Base-by-base conservation (phyloP, 225 moss, liverwort and hornwort genomes). In the Lunularia cruciata region DNA sequence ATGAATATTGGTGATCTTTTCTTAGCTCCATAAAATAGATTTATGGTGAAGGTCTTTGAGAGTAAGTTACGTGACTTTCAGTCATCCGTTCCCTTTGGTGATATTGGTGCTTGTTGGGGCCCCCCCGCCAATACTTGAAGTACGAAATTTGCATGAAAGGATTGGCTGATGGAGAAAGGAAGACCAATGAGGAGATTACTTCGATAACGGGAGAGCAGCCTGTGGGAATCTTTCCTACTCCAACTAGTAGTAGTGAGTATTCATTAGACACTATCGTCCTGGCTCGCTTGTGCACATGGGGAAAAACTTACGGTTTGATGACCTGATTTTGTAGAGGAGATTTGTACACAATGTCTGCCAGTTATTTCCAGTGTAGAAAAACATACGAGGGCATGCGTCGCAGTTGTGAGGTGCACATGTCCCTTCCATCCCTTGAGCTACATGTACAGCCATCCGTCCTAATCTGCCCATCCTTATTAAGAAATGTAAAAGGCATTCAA, bases 181-280 rank as follows among this genome's bases (percentile, higher is more conserved):
- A 71, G 16, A 18, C 42, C 36, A 48, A 33, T 56, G 69, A 49
- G 47, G 63, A 42, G 47, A 33, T 68, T 47, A 57, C 46, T 63
- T 62, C 62, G 47, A 31, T n/a, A 55, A 33, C 48, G 39, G 51
- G 64, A 30, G 62, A 51, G 59, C 64, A 52, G 48, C 67, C 64
- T 65, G 59, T 64, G 58, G 73, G 57, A 69, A 36, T 20, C 48
- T 49, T 34, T 49, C 69, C 52, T 51, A 59, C 57, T 65, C 57
- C 58, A 58, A 27, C 37, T 47, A 58, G 70, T 74, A 69, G 72
- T 72, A 67, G 72, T 72, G 72, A 73, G 67, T 73, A 72, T 36
- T 63, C 42, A 58, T 54, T 26, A 59, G 65, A 69, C 70, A 70
- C 57, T 55, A 51, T 47, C 37, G 42, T 43, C 48, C 64, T 49